Conservation (phyloP, 2,329 filamentous ascomycete species). For the Talaromyces sp. region DNA sequence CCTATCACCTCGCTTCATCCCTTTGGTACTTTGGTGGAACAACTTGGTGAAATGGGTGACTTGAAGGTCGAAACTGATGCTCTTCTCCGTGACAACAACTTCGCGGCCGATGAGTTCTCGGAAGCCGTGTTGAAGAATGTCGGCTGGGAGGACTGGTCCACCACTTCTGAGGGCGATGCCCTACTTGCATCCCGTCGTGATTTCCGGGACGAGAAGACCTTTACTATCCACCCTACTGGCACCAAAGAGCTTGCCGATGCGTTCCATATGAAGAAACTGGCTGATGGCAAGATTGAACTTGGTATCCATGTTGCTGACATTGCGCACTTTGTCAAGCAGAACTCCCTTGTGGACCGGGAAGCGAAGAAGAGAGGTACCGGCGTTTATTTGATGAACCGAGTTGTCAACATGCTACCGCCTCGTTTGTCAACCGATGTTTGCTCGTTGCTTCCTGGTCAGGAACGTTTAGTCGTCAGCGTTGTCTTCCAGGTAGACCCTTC, state of each 20-base stretch:
- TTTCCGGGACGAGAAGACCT: constrained; percentile 80
- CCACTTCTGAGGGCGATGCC: constrained; percentile 75
- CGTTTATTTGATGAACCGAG: constrained; percentile 89
- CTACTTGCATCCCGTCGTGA: constrained; percentile 72
- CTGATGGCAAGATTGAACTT: constrained; percentile 84
- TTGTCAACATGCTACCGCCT: constrained; percentile 78
- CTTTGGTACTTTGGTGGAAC: constrained; percentile 94
- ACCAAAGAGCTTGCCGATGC: constrained; percentile 87
- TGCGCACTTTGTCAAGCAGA: constrained; percentile 92
- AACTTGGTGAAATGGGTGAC: constrained; percentile 95
- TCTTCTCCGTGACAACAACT: constrained; percentile 96
- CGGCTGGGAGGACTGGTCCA: constrained; percentile 84
- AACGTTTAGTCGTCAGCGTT: constrained; percentile 85
- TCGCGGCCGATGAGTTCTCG: constrained; percentile 93
- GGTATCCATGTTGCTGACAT: constrained; percentile 94
- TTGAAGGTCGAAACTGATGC: constrained; percentile 97
- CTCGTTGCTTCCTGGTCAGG: constrained; percentile 79
- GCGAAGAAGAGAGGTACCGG: constrained; percentile 97
- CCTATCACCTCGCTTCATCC: constrained; percentile 99
- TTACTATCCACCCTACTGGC: constrained; percentile 88
- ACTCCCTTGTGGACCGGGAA: constrained; percentile 92
- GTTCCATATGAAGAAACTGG: constrained; percentile 79
- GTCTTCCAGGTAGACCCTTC: constrained; percentile 84
- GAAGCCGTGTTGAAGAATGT: constrained; percentile 93
- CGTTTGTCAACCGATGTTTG: constrained; percentile 83